phyloP scores from a whole-genome alignment of 441 rosid genomes.

The Melastoma candidum region DNA sequence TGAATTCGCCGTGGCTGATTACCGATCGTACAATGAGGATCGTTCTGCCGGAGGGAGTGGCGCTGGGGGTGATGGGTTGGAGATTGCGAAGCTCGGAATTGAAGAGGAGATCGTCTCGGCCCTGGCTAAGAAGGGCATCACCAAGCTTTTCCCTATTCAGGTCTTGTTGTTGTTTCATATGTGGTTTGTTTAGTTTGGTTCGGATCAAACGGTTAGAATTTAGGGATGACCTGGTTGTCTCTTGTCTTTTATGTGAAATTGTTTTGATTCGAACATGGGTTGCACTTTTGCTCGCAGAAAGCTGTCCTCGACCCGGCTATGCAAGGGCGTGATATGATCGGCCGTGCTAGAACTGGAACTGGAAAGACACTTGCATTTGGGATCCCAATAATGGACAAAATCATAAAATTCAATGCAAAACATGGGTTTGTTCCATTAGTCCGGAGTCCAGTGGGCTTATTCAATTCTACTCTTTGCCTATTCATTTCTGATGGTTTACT shows the following conservation, averaged over 20 bases:
- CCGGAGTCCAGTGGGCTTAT: not conserved
- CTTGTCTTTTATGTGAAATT: not conserved
- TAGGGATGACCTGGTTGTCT: too few species aligned
- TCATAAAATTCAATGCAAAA: slow-evolving; percentile 64
- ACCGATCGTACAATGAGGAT: slow-evolving; percentile 27
- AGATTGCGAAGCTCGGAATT: slow-evolving; percentile 47
- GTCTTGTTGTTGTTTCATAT: slow-evolving; percentile 16
- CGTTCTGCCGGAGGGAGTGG: slow-evolving; percentile 14
- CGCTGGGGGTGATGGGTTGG: slow-evolving; percentile 54
- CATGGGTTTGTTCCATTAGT: slow-evolving; percentile 54
- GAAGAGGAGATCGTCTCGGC: slow-evolving; percentile 43
- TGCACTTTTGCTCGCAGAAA: slow-evolving; percentile 26
- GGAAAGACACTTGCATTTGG: slow-evolving; percentile 99
- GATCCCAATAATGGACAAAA: slow-evolving; percentile 77
- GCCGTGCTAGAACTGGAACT: slow-evolving; percentile 47
- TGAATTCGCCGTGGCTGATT: slow-evolving; percentile 35
- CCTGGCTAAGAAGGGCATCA: slow-evolving; percentile 48
- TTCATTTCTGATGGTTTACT: too few species aligned
- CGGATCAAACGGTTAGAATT: too few species aligned
- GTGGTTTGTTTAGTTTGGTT: too few species aligned
- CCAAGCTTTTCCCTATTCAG: slow-evolving; percentile 23
- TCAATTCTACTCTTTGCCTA: too few species aligned
- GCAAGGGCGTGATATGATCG: too few species aligned
- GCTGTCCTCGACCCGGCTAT: slow-evolving; percentile 16
- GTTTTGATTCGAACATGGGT: not conserved